Percentiles rank a stretch among this genome's conserved stretches.
Evolutionary conservation across 305 asterid genomes (phyloP).

Genomic region (Stenogyne calaminthoides): DNA sequence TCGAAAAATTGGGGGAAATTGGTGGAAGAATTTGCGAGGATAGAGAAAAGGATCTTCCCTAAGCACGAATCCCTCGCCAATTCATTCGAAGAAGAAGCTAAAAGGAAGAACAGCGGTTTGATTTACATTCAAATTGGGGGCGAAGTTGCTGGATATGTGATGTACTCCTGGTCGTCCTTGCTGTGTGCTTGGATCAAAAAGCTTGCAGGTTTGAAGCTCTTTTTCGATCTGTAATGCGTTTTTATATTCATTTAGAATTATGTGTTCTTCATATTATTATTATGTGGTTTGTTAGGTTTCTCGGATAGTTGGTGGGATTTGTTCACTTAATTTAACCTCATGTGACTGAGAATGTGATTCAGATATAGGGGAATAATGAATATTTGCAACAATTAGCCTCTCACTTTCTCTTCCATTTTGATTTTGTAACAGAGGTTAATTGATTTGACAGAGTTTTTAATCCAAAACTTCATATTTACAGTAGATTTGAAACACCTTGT

Average conservation of each 20-base stretch:
- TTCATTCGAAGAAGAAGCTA: constrained; percentile 66
- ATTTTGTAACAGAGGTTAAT: neutral
- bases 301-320: neutral
- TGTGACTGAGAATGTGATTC: neutral
- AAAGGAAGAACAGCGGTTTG: constrained; percentile 66
- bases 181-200: constrained; percentile 78
- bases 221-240: neutral
- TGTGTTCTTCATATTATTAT: neutral
- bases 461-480: neutral
- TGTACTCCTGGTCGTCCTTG: constrained; percentile 88
- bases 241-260: neutral
- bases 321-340: constrained; percentile 2
- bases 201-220: constrained; percentile 61
- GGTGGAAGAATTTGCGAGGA: constrained; percentile 68
- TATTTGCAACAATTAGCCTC: neutral
- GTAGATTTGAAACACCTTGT: neutral
- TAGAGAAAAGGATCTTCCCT: constrained; percentile 81
- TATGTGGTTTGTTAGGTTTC: neutral
- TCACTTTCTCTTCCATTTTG: neutral
- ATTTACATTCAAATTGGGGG: constrained; percentile 49
- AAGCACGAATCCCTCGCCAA: constrained; percentile 86
- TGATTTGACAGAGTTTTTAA: neutral
- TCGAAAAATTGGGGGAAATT: constrained; percentile 45
- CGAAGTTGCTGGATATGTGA: constrained; percentile 76
- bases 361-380: neutral